phyloP scores from a whole-genome alignment of 2,329 filamentous ascomycete genomes.

The Lecanosticta acicola region DNA sequence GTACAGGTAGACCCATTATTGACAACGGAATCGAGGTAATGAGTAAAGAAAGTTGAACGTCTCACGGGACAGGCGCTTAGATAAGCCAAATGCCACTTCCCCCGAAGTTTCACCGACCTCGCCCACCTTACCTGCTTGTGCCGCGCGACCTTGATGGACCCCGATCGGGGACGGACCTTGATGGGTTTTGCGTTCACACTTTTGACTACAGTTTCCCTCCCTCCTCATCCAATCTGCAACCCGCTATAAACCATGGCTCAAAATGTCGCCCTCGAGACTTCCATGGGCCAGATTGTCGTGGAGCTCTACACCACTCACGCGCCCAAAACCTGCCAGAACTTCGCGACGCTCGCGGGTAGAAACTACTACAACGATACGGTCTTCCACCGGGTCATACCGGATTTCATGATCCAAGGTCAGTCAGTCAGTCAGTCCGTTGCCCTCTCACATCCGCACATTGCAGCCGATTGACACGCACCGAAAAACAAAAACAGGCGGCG shows the following conservation, averaged over 20 bases:
- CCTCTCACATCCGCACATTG: not conserved
- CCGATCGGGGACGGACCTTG: too few relatives aligned
- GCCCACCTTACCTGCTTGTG: too few relatives aligned
- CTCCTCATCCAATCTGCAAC: not conserved
- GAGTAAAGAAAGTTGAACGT: too few relatives aligned
- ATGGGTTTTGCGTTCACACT: too few relatives aligned
- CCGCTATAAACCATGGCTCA: constrained; percentile 58
- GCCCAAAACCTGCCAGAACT: constrained; percentile 60
- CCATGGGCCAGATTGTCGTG: constrained; percentile 76
- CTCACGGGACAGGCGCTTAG: too few relatives aligned
- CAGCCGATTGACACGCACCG: constrained; percentile 5
- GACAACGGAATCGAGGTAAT: too few relatives aligned
- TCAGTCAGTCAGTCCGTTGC: not conserved
- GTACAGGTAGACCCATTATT: too few relatives aligned
- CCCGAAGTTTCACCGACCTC: too few relatives aligned
- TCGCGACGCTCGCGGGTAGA: constrained; percentile 68
- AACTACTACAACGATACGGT: constrained; percentile 83
- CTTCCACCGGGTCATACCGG: constrained; percentile 90
- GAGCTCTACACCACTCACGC: constrained; percentile 90
- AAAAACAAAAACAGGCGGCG: constrained; percentile 41
- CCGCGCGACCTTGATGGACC: too few relatives aligned
- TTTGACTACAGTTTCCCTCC: too few relatives aligned
- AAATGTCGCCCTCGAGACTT: constrained; percentile 74
- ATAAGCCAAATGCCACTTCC: too few relatives aligned
- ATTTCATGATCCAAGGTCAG: constrained; percentile 80